Evolutionary conservation across 306 rosid species (phyloP).

Genomic region (Trifolium fragiferum): DNA sequence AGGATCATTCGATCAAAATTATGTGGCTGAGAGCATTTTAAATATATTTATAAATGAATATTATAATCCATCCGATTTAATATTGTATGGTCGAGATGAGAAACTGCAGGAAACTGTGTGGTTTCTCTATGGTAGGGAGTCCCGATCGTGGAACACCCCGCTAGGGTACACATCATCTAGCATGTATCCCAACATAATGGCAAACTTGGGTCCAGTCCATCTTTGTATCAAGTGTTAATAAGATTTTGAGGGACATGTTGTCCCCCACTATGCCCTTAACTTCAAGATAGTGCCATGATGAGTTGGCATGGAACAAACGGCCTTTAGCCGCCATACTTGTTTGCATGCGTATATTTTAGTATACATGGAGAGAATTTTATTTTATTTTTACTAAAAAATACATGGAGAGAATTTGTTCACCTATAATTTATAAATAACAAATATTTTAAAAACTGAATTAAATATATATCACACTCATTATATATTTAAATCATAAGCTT

Average conservation of each 20-base stretch:
- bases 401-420: background rate
- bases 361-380: constrained; percentile 49
- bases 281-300: constrained; percentile 52
- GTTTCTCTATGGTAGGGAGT: no score
- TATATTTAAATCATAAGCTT: no score
- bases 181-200: constrained; percentile 71
- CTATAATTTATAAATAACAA: no score
- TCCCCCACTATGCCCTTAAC: constrained; percentile 58
- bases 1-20: no score
- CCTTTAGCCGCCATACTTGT: constrained; percentile 72
- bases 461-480: no score
- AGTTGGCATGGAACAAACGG: constrained; percentile 46
- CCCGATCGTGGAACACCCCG: constrained; percentile 63
- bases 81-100: no score
- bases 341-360: constrained; percentile 63
- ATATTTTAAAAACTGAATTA: no score
- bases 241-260: constrained; percentile 56
- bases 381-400: no score
- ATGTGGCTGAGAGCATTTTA: no score
- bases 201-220: constrained; percentile 67
- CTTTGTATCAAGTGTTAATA: constrained; percentile 40
- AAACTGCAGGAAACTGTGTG: no score
- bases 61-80: no score
- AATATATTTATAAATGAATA: no score
- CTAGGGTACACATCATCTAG: constrained; percentile 60